Conservation (phyloP, 2,329 filamentous ascomycete genomes). For the Monosporascus ibericus region DNA sequence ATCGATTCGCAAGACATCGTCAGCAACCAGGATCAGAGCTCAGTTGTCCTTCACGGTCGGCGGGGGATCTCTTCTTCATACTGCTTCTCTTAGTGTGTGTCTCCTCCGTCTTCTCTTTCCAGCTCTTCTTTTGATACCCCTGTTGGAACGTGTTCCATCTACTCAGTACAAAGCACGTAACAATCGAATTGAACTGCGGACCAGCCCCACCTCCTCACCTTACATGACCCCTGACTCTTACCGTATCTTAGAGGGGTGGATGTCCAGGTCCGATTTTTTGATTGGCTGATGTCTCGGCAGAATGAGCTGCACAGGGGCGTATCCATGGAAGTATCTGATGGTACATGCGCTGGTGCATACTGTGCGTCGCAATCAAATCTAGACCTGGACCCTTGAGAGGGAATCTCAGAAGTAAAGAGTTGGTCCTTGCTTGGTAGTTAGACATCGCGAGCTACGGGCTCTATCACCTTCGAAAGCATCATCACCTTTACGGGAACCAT, state of each 20-base stretch:
- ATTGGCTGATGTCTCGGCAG: slow-evolving; percentile 2
- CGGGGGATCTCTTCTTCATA: too few species aligned
- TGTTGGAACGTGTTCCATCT: neutral
- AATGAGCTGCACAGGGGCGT: slow-evolving; percentile 6
- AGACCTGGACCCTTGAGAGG: neutral
- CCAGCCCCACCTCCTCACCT: neutral
- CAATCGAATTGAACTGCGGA: neutral
- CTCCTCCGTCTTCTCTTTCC: neutral
- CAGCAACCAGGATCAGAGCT: neutral
- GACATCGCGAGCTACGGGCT: neutral
- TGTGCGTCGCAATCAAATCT: neutral
- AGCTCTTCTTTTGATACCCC: neutral
- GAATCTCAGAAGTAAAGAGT: neutral
- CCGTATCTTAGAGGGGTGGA: neutral
- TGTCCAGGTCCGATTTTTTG: neutral
- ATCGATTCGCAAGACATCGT: neutral
- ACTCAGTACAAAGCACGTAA: neutral
- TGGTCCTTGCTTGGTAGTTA: neutral
- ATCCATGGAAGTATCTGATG: neutral
- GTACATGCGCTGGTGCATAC: neutral
- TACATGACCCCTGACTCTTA: neutral
- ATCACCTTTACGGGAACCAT: neutral
- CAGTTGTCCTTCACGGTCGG: too few species aligned
- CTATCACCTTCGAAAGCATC: neutral
- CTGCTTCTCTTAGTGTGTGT: neutral